A percentile compares a stretch with the other conserved stretches of the same genome.
Evolutionary conservation across 1,139 yeast species (phyloP).

Genomic region (Debaryomyces udenii): DNA sequence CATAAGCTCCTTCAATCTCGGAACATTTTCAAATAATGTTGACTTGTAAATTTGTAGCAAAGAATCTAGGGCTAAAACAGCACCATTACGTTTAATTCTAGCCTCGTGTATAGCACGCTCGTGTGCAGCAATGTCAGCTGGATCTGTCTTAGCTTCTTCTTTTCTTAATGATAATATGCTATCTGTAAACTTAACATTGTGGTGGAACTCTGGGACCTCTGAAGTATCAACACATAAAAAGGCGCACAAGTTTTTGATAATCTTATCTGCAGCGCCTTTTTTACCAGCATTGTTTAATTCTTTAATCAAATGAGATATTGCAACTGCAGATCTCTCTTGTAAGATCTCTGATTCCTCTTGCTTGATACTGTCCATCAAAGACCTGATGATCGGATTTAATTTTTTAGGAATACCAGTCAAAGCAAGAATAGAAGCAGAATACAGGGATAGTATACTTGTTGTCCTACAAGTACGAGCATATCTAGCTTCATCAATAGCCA

Average conservation of each 20-base stretch:
- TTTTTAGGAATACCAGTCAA: constrained; percentile 75
- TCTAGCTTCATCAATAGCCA: constrained; percentile 73
- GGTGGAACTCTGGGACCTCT: constrained; percentile 90
- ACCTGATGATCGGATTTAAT: constrained; percentile 83
- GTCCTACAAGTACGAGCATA: constrained; percentile 56
- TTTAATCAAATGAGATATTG: constrained; percentile 66
- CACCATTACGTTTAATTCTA: constrained; percentile 80
- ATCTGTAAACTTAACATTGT: constrained; percentile 59
- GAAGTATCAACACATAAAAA: constrained; percentile 94
- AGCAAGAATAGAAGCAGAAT: constrained; percentile 73
- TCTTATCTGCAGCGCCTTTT: constrained; percentile 78
- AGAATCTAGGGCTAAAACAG: constrained; percentile 67
- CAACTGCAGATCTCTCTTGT: constrained; percentile 70
- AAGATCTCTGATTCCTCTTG: constrained; percentile 67
- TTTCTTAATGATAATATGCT: constrained; percentile 74
- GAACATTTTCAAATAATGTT: constrained; percentile 59
- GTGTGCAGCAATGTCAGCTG: constrained; percentile 64
- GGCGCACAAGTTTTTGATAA: constrained; percentile 87
- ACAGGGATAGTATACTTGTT: constrained; percentile 68
- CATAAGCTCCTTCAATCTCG: constrained; percentile 69
- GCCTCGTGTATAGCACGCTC: constrained; percentile 74
- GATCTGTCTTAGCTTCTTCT: constrained; percentile 75
- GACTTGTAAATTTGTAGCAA: constrained; percentile 54
- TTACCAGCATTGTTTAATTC: constrained; percentile 62
- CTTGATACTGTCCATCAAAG: constrained; percentile 92